Base-by-base conservation (phyloP, 352 stramenopile genomes). In the Phytopythium montanum region DNA sequence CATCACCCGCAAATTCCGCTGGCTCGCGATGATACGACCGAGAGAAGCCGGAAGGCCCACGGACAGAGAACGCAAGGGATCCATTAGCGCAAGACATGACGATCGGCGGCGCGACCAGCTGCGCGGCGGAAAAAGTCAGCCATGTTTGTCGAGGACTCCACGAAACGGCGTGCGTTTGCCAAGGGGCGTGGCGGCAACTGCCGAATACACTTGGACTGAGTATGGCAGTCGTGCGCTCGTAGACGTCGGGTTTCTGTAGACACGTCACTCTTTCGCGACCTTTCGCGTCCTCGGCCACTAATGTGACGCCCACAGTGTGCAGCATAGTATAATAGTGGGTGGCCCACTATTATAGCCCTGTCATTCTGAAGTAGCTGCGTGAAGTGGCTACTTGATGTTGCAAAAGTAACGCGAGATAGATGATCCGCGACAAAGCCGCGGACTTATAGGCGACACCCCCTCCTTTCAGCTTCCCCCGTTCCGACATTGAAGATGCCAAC, bases 401-500 rank as follows among this genome's bases (percentile, higher is more conserved):
- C 31, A 36, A 36, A 36, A n/a, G n/a, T n/a, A n/a, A n/a, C n/a
- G n/a, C n/a, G n/a, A n/a, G n/a, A n/a, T n/a, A n/a, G n/a, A n/a
- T n/a, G n/a, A 36, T 36, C 31, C 31, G 31, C 5, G 31, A 36
- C 31, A 36, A 36, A 36, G 31, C 31, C 31, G 31, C 5, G 31
- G 7, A 10, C 31, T 36, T 36, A 10, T 6, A 51, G 38, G 28
- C 36, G 51, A 59, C 50, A 52, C 34, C 21, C 42, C 59, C 33
- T 53, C 51, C n/a, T 21, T 2, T 28, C 21, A 1, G 8, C 2
- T 13, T n/a, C 25, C 44, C n/a, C 14, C 23, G 10, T 34, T 28
- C 41, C 41, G n/a, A 55, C 21, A 33, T 56, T 56, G 51, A 56
- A 56, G 51, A n/a, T n/a, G n/a, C n/a, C 51, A 46, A 21, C 28